Conservation (phyloP, 805 yeast species). For the Cephaloascus albidus region DNA sequence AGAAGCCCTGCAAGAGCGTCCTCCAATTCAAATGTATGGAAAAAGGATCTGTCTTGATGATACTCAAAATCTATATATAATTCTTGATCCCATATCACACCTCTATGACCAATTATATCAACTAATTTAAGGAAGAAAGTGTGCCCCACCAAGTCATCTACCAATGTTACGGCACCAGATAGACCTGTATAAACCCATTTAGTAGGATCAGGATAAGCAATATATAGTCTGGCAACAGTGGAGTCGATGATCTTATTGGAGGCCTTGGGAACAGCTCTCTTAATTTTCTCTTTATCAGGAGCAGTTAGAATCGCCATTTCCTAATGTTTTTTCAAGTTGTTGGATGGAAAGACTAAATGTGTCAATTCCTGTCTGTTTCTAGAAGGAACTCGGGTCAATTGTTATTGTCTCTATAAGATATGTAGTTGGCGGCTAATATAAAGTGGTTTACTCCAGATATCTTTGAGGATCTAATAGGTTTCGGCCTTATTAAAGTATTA, state of each 20-base stretch:
- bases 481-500: too few species aligned
- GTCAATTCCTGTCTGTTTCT: too few species aligned
- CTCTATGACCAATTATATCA: constrained; percentile 72
- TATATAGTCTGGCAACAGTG: constrained; percentile 79
- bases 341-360: too few species aligned
- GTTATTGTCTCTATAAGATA: too few species aligned
- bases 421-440: too few species aligned
- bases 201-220: constrained; percentile 78
- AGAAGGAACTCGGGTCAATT: too few species aligned
- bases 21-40: constrained; percentile 91
- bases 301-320: constrained; percentile 27
- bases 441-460: too few species aligned
- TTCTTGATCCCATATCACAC: constrained; percentile 97
- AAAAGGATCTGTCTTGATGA: constrained; percentile 88
- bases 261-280: constrained; percentile 81
- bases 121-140: constrained; percentile 86
- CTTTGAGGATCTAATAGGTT: too few species aligned
- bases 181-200: constrained; percentile 86
- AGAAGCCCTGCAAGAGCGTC: constrained; percentile 80
- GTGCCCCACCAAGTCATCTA: constrained; percentile 90
- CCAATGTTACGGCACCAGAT: constrained; percentile 78
- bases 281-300: constrained; percentile 81
- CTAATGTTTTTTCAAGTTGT: too few species aligned
- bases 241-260: constrained; percentile 85
- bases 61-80: constrained; percentile 80